These are phyloP conservation scores for Marsdenia floribunda DNA, from an alignment of 257 asterid genomes.

Conservation along the genomic window DNA sequence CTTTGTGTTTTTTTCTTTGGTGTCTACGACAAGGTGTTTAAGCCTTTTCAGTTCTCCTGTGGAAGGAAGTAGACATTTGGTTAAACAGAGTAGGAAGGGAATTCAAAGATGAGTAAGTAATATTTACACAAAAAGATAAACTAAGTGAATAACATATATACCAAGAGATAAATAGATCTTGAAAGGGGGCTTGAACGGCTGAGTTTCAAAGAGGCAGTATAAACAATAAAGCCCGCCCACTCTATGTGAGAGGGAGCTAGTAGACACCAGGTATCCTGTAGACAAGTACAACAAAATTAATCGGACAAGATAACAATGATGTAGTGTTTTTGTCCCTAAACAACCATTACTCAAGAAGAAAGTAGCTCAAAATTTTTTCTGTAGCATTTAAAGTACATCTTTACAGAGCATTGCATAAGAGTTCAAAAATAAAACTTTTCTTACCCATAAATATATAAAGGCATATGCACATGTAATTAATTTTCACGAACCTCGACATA, in stretches of 20 bases:
- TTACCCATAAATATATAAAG: neutral
- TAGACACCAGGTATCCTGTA: slow-evolving; percentile 56
- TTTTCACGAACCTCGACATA: neutral
- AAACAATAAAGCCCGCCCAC: slow-evolving; percentile 80
- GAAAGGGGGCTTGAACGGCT: slow-evolving; percentile 75
- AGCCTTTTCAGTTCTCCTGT: slow-evolving; percentile 65
- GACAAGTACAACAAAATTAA: slow-evolving; percentile 6
- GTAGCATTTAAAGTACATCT: neutral
- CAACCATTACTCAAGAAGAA: slow-evolving; percentile 4
- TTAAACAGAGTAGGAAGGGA: neutral
- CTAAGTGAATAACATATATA: slow-evolving; percentile 21
- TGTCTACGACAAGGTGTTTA: slow-evolving; percentile 40
- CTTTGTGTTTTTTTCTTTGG: slow-evolving; percentile 44
- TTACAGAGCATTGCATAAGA: no score
- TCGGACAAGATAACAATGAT: neutral
- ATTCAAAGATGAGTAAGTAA: neutral
- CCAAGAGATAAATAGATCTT: slow-evolving; percentile 69
- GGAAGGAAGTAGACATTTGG: slow-evolving; percentile 8
- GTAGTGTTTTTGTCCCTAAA: no score
- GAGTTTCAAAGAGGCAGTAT: slow-evolving; percentile 70
- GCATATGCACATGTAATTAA: neutral
- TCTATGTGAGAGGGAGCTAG: slow-evolving; percentile 50
- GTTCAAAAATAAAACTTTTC: neutral
- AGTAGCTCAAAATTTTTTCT: neutral
- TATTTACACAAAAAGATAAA: neutral